phyloP scores from a whole-genome alignment of 2,329 filamentous ascomycete genomes.

The Pseudogymnoascus sp. region DNA sequence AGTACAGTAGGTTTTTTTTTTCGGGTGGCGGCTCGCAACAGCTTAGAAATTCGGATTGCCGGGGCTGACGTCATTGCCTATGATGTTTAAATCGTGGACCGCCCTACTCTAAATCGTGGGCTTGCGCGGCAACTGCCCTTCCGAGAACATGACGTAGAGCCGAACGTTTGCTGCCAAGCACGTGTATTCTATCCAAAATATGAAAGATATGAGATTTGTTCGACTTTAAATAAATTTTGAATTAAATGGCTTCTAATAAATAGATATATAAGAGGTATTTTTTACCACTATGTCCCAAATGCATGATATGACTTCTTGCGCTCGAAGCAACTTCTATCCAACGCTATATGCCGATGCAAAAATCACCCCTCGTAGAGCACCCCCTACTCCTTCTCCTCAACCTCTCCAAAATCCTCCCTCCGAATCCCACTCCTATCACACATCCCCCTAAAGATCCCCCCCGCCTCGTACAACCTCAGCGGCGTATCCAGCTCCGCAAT shows the following conservation, averaged over 20 bases:
- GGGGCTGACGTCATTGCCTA: not conserved
- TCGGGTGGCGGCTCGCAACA: not conserved
- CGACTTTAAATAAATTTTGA: not conserved
- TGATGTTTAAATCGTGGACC: not conserved
- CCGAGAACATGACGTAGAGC: not conserved
- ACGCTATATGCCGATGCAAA: not conserved
- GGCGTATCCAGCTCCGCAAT: slow-evolving; percentile 86
- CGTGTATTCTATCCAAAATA: not conserved
- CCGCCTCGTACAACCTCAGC: slow-evolving; percentile 60
- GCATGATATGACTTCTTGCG: not conserved
- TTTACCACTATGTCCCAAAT: not conserved
- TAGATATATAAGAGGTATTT: not conserved
- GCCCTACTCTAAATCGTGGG: not conserved
- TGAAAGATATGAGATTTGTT: not conserved
- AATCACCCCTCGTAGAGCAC: not conserved
- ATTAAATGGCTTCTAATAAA: not conserved
- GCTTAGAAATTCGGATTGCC: slow-evolving; percentile 4
- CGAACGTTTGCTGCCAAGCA: not conserved
- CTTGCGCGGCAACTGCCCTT: not conserved
- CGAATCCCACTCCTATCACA: slow-evolving; percentile 53
- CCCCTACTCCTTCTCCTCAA: not conserved
- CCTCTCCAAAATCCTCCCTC: slow-evolving; percentile 24
- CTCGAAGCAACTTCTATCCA: not conserved
- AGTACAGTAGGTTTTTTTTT: not conserved
- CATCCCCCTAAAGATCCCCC: slow-evolving; percentile 70